A percentile compares a stretch with the other conserved stretches of the same genome.
These are phyloP conservation scores for Schizosaccharomyces octosporus DNA, from an alignment of 805 yeast species.

Conservation along the genomic window DNA sequence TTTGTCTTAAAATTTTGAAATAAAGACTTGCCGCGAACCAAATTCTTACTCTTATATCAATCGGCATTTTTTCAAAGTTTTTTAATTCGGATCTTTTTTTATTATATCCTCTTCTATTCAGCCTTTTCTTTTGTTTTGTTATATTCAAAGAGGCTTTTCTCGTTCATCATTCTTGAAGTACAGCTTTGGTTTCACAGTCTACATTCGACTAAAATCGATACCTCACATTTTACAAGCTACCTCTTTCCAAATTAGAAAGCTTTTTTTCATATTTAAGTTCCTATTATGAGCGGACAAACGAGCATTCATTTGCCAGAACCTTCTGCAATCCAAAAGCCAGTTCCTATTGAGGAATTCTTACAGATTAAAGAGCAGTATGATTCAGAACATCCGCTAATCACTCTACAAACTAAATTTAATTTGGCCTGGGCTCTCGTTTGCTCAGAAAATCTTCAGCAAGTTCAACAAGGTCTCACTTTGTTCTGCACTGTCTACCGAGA, in stretches of 20 bases:
- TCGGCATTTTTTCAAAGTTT: too few relatives aligned
- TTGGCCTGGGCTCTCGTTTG: slow-evolving; percentile 91
- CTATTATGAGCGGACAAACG: background rate
- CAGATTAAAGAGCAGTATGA: slow-evolving; percentile 25
- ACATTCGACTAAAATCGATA: too few relatives aligned
- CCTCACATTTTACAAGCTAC: too few relatives aligned
- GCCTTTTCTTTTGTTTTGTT: background rate
- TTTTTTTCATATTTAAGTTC: too few relatives aligned
- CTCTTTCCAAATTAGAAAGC: too few relatives aligned
- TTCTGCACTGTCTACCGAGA: slow-evolving; percentile 46
- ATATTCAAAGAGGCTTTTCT: too few relatives aligned
- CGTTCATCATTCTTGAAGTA: too few relatives aligned
- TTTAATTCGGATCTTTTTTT: background rate
- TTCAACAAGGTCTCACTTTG: slow-evolving; percentile 54
- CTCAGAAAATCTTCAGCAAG: slow-evolving; percentile 35
- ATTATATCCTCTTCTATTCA: background rate
- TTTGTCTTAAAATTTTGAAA: too few relatives aligned
- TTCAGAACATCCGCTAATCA: slow-evolving; percentile 34
- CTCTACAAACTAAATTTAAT: slow-evolving; percentile 71
- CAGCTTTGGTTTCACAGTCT: too few relatives aligned
- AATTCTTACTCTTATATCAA: too few relatives aligned
- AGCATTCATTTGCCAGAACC: background rate
- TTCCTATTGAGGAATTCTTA: background rate
- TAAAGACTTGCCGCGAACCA: too few relatives aligned
- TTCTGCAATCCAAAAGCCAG: background rate